A percentile compares a stretch with the other conserved stretches of the same genome.
These are phyloP conservation scores for Venturia aucupariae DNA, from an alignment of 2,329 filamentous ascomycete species.

Conservation along the genomic window DNA sequence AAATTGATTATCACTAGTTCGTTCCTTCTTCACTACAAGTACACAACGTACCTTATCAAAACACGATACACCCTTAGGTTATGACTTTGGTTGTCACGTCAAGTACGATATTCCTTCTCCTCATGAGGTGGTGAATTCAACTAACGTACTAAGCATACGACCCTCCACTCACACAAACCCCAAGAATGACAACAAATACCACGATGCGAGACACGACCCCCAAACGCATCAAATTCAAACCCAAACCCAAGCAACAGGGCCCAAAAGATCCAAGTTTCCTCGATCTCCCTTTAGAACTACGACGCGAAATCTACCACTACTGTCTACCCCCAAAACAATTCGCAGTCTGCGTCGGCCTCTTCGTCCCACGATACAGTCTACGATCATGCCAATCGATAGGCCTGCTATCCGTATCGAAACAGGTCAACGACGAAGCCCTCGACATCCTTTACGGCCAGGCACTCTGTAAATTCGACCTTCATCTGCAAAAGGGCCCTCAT, in stretches of 20 bases:
- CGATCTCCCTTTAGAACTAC: background rate
- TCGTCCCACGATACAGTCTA: background rate
- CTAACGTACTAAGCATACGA: no score
- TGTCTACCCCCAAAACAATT: background rate
- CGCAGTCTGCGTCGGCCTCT: background rate
- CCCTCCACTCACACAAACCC: no score
- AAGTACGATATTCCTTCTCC: no score
- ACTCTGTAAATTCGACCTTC: background rate
- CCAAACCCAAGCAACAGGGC: background rate
- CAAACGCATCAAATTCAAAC: no score
- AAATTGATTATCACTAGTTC: no score
- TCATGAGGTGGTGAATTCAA: no score
- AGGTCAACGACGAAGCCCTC: background rate
- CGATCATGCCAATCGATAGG: background rate
- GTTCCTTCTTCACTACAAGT: no score
- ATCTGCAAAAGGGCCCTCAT: background rate
- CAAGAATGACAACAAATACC: no score
- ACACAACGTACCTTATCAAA: no score
- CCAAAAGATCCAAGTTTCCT: background rate
- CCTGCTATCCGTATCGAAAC: background rate
- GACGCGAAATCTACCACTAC: constrained; percentile 1
- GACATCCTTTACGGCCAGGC: background rate
- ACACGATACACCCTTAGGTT: no score
- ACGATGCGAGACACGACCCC: no score
- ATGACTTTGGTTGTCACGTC: no score